Evolutionary conservation across 495 filamentous ascomycete species (phyloP).

Genomic region (Penicillium waksmanii): DNA sequence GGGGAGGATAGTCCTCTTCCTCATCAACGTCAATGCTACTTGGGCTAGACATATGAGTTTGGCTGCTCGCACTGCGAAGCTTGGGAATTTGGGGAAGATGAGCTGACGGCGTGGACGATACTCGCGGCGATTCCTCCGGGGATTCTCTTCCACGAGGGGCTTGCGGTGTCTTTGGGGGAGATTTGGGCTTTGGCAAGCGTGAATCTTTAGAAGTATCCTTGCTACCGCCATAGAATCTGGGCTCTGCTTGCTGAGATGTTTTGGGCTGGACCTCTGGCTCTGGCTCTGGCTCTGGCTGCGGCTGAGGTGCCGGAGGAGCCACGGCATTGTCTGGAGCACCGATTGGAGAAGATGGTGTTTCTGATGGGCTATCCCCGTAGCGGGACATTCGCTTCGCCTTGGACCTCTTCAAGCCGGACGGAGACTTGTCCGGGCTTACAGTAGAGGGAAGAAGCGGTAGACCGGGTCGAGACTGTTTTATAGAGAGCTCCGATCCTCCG

Average conservation of each 20-base stretch:
- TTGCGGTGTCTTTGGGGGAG: slow-evolving; percentile 34
- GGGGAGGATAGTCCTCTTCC: slow-evolving; percentile 42
- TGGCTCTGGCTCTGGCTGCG: neutral
- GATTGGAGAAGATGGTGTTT: slow-evolving; percentile 27
- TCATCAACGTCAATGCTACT: slow-evolving; percentile 24
- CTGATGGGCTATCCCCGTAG: slow-evolving; percentile 43
- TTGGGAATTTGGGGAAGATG: slow-evolving; percentile 63
- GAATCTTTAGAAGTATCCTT: slow-evolving; percentile 12
- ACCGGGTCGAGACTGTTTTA: slow-evolving; percentile 25
- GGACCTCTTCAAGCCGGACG: slow-evolving; percentile 53
- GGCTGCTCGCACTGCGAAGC: slow-evolving; percentile 48
- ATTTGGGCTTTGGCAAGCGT: slow-evolving; percentile 17
- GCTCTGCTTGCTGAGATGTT: slow-evolving; percentile 14
- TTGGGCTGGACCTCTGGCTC: neutral
- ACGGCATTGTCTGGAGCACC: slow-evolving; percentile 15
- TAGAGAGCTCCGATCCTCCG: slow-evolving; percentile 30
- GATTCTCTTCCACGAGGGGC: slow-evolving; percentile 26
- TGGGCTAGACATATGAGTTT: slow-evolving; percentile 37
- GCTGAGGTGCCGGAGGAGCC: slow-evolving; percentile 8
- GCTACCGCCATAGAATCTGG: slow-evolving; percentile 31
- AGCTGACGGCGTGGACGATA: slow-evolving; percentile 61
- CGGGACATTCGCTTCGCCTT: slow-evolving; percentile 58
- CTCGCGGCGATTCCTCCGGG: slow-evolving; percentile 42
- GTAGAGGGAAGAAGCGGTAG: slow-evolving; percentile 36
- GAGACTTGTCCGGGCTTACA: slow-evolving; percentile 31